These are phyloP conservation scores for Ogataea dorogensis DNA, from an alignment of 805 yeast species.

Conservation along the genomic window DNA sequence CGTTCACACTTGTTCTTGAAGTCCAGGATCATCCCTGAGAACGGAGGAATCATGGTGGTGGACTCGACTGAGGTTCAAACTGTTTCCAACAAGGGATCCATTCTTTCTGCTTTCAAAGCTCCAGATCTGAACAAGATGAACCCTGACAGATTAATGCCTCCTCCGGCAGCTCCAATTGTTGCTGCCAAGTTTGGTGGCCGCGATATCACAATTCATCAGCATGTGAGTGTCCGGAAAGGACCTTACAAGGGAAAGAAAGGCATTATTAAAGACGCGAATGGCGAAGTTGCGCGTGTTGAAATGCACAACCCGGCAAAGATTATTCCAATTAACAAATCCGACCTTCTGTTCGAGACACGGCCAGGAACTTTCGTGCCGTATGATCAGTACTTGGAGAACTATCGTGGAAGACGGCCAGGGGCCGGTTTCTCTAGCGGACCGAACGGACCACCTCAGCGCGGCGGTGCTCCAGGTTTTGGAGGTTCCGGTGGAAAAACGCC, in stretches of 20 bases:
- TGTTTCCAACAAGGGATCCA: constrained; percentile 74
- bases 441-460: constrained; percentile 17
- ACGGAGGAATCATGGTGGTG: constrained; percentile 87
- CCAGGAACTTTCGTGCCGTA: constrained; percentile 74
- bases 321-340: constrained; percentile 77
- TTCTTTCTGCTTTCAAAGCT: constrained; percentile 51
- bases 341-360: constrained; percentile 66
- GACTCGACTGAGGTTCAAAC: constrained; percentile 76
- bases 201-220: constrained; percentile 76
- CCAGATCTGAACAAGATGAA: constrained; percentile 84
- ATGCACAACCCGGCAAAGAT: constrained; percentile 89
- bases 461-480: constrained; percentile 30
- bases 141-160: constrained; percentile 66
- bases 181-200: constrained; percentile 63
- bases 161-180: constrained; percentile 54
- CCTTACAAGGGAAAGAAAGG: constrained; percentile 95
- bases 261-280: constrained; percentile 90
- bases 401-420: constrained; percentile 37
- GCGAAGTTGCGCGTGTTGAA: constrained; percentile 87
- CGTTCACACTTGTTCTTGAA: constrained; percentile 76
- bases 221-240: constrained; percentile 84
- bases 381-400: constrained; percentile 62
- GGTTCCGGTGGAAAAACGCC: constrained; percentile 7
- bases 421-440: constrained; percentile 14
- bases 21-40: constrained; percentile 75